Evolutionary conservation across 352 stramenopile species (phyloP).

Genomic region (Phytophthora multivora): DNA sequence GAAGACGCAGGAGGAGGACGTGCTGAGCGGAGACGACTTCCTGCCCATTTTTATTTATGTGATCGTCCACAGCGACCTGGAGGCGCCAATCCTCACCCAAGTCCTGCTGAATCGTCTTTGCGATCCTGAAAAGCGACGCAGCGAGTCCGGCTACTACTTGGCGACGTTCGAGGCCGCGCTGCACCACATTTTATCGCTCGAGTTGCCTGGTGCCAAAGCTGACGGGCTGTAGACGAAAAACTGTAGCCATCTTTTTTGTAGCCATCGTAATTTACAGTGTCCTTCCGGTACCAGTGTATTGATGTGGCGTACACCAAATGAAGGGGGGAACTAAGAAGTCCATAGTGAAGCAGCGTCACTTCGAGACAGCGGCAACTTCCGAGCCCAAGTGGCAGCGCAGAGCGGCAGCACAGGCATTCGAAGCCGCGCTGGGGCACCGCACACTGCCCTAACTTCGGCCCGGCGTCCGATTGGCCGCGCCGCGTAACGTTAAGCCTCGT

Average conservation of each 20-base stretch:
- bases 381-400: slow-evolving; percentile 9
- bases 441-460: slow-evolving; percentile 3
- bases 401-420: background rate
- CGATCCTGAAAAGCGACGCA: slow-evolving; percentile 83
- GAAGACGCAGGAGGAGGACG: slow-evolving; percentile 55
- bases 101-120: slow-evolving; percentile 84
- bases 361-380: slow-evolving; percentile 18
- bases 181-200: slow-evolving; percentile 78
- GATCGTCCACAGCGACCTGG: slow-evolving; percentile 82
- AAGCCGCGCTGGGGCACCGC: background rate
- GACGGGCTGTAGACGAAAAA: slow-evolving; percentile 27
- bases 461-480: slow-evolving; percentile 1
- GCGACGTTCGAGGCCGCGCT: slow-evolving; percentile 83
- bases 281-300: background rate
- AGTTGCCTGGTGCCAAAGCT: slow-evolving; percentile 34
- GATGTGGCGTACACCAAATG: background rate
- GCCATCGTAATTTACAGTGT: slow-evolving; percentile 9
- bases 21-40: slow-evolving; percentile 86
- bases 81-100: slow-evolving; percentile 79
- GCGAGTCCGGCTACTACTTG: slow-evolving; percentile 89
- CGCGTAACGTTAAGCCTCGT: background rate
- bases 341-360: slow-evolving; percentile 22
- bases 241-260: slow-evolving; percentile 24
- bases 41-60: slow-evolving; percentile 91
- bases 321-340: slow-evolving; percentile 10